Percentiles rank a stretch among this genome's conserved stretches.
phyloP scores from a whole-genome alignment of 2,329 filamentous ascomycete genomes.

The Hortaea werneckii region DNA sequence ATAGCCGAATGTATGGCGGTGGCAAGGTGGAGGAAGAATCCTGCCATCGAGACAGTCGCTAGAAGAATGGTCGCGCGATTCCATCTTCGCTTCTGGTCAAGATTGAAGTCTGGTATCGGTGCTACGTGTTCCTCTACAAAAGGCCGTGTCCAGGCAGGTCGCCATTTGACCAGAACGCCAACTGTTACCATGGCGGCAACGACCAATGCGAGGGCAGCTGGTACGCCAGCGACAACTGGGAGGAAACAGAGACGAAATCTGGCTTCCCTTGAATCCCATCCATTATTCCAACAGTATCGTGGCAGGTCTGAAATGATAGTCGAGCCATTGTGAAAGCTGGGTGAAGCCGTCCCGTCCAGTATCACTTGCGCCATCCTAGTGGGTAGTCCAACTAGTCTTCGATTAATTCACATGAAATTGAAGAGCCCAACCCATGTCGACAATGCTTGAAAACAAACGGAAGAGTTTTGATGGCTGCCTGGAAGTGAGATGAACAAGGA shows the following conservation, averaged over 20 bases:
- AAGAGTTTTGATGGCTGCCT: no score
- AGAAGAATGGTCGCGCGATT: slow-evolving; percentile 11
- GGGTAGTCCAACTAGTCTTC: not conserved
- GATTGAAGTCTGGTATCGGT: slow-evolving; percentile 13
- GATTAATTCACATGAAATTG: no score
- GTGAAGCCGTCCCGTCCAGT: not conserved
- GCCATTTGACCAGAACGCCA: slow-evolving; percentile 22
- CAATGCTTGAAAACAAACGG: no score
- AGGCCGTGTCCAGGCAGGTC: slow-evolving; percentile 41
- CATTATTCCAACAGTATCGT: slow-evolving; percentile 13
- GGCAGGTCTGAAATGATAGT: not conserved
- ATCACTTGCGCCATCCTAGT: not conserved
- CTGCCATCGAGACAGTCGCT: slow-evolving; percentile 8
- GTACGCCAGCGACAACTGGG: slow-evolving; percentile 29
- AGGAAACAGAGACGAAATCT: slow-evolving; percentile 32
- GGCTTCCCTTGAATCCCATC: slow-evolving; percentile 27
- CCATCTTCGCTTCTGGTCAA: slow-evolving; percentile 24
- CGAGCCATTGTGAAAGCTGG: not conserved
- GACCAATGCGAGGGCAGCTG: slow-evolving; percentile 26
- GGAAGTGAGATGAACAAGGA: no score
- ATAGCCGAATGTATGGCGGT: not conserved
- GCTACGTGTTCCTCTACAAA: slow-evolving; percentile 39
- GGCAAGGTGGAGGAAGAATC: slow-evolving; percentile 11
- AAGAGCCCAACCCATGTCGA: no score
- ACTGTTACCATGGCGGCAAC: slow-evolving; percentile 29